Base-by-base conservation (phyloP, 2,329 filamentous ascomycete genomes). In the Hirsutella minnesotensis region DNA sequence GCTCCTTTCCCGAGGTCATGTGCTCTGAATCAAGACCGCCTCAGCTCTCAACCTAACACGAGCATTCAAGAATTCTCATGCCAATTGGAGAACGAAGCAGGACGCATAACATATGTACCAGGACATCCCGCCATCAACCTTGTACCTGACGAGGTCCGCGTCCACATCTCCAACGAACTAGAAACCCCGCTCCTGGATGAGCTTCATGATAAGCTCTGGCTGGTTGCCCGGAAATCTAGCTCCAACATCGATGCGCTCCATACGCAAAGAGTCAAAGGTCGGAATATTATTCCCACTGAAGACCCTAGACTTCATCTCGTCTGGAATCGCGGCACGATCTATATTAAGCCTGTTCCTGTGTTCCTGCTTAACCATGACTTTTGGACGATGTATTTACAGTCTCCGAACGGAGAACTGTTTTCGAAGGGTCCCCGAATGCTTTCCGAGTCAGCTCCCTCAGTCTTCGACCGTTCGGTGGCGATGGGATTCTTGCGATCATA, bases 281-380 rank as follows among this genome's bases (percentile, higher is more conserved):
- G 66, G 9, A 46, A 57, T 12, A 59, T 70, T 42, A 42, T 65
- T 12, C 49, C 68, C 9, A 60, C 59, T 3, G 64, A 69, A 46
- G 51, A 61, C 29, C 58, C 63, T 1, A 56, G 60, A 9, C 54
- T 69, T 16, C 66, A 69, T 43, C 55, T 69, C 4, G 56, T 68
- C 10, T 68, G 64, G 65, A 54, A 58, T 44, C 52, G 61, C 44
- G 53, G 62, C 40, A 48, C 53, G 10, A 63, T 69, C 31, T 67
- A 61, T 49, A 51, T 69, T 52, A 68, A 68, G 44, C 66, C 66
- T 0, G 49, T 70, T 5, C 64, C 65, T 0, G 49, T 46, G 9
- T 66, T 60, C 44, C 53, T 67, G 9, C 53, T 57, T 36, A 58
- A 57, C 7, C 31, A 53, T 9, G 50, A 49, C 3, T 65, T 66